Base-by-base conservation (phyloP, 129 eudicot species). In the Erigeron canadensis region DNA sequence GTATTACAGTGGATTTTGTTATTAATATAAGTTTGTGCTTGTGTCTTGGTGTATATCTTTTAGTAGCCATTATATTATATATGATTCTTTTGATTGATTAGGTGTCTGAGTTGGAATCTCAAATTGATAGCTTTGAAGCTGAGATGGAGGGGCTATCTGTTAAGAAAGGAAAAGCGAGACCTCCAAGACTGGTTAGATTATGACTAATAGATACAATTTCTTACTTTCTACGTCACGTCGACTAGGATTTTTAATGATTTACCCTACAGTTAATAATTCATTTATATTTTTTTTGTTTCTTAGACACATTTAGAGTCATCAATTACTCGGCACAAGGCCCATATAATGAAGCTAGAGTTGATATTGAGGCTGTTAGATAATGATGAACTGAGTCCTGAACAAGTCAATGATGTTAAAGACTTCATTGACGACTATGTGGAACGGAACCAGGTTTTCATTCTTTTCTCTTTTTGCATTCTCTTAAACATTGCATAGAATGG, bases 341-440 rank as follows among this genome's bases (percentile, higher is more conserved):
- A 95, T 81, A 86, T 90, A 60, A 88, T 90, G 95, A 90, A 95
- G 86, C 72, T 95, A 72, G 99, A 95, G 78, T 76, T 95, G 87
- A 95, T 95, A 68, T 77, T 95, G 76, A 84, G 99, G 88, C 83
- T 95, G 17, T 69, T 95, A 80, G 99, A 95, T 82, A 95, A 95
- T 68, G 99, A 95, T 73, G 97, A 88, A 75, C 76, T 95, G 84
- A 95, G 99, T 78, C 91, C 99, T 42, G 99, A 95, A 83, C 96
- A 95, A 75, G 97, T 95, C 83, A 95, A 95, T 41, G 99, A 95
- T 51, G 97, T 88, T 28, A 95, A 88, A 78, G 99, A 95, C 73
- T 95, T 95, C 85, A 75, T 95, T 80, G 99, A 95, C 42, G 99
- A 95, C 79, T 95, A 95, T 72, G 96, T 95, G 74, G 99, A 95